Percentiles rank a stretch among this genome's conserved stretches.
phyloP scores from a whole-genome alignment of 768 basidiomycete genomes.

The Tubosaeta sp. region DNA sequence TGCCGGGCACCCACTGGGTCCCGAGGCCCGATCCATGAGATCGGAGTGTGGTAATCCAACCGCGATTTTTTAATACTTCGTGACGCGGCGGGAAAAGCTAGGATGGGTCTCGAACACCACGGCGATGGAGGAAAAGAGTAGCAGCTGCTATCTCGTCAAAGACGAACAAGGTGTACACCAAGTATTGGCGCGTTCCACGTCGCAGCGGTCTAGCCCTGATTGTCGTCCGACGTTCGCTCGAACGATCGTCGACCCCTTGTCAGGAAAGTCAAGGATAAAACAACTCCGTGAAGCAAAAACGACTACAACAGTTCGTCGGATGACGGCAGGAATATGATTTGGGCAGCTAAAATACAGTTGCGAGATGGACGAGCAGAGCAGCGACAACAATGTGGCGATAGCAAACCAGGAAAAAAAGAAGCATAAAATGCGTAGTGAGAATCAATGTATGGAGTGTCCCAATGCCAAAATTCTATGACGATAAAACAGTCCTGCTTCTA shows the following conservation, averaged over 20 bases:
- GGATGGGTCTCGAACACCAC: constrained; percentile 10
- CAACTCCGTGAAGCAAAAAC: constrained; percentile 20
- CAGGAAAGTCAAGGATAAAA: constrained; percentile 14
- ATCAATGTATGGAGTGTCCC: constrained; percentile 9
- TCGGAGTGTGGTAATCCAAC: constrained; percentile 3
- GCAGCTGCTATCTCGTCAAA: not conserved
- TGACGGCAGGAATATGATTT: constrained; percentile 12
- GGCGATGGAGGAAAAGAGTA: constrained; percentile 5
- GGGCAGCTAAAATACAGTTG: constrained; percentile 17
- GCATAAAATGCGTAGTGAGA: constrained; percentile 1
- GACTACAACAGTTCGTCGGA: not conserved
- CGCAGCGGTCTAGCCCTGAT: constrained; percentile 13
- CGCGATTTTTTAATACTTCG: constrained; percentile 20
- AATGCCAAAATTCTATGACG: constrained; percentile 14
- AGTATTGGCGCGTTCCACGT: not conserved
- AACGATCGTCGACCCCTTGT: constrained; percentile 15
- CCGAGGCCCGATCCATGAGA: constrained; percentile 6
- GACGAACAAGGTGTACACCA: not conserved
- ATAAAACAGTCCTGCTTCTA: constrained; percentile 7
- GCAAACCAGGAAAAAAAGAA: not conserved
- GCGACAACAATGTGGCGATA: constrained; percentile 10
- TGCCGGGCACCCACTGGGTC: constrained; percentile 9
- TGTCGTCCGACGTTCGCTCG: not conserved
- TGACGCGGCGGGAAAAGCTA: constrained; percentile 7
- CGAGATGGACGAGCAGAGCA: constrained; percentile 6